Percentiles rank a stretch among this genome's conserved stretches.
Evolutionary conservation across 768 basidiomycete genomes (phyloP).

Genomic region (Agaricus subrufescens): DNA sequence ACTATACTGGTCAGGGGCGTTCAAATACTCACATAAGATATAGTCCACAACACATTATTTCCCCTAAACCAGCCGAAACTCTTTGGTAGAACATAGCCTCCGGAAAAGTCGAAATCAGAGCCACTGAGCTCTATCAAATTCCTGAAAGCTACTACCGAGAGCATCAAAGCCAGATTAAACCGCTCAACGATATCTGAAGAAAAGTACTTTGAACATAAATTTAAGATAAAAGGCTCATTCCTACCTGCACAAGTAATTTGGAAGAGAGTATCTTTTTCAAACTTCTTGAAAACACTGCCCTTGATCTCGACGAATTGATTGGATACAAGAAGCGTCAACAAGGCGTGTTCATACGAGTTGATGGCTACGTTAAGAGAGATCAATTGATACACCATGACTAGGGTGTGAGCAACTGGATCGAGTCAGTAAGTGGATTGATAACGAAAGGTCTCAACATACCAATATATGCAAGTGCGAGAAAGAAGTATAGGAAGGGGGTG

Average conservation of each 20-base stretch:
- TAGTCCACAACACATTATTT: slow-evolving; percentile 79
- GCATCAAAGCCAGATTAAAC: slow-evolving; percentile 89
- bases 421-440: background rate
- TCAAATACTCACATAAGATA: slow-evolving; percentile 69
- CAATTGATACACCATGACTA: slow-evolving; percentile 96
- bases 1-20: background rate
- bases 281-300: slow-evolving; percentile 98
- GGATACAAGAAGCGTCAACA: slow-evolving; percentile 89
- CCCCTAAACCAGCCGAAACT: slow-evolving; percentile 83
- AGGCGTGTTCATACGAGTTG: slow-evolving; percentile 95
- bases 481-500: slow-evolving; percentile 80
- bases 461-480: slow-evolving; percentile 76
- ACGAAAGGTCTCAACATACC: slow-evolving; percentile 41
- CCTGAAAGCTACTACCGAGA: slow-evolving; percentile 84
- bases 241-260: slow-evolving; percentile 96
- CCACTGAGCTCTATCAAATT: slow-evolving; percentile 94
- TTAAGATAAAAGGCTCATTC: slow-evolving; percentile 12
- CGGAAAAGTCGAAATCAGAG: slow-evolving; percentile 76
- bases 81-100: slow-evolving; percentile 71
- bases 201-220: background rate
- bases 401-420: slow-evolving; percentile 70
- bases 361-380: slow-evolving; percentile 95
- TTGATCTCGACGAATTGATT: slow-evolving; percentile 99
- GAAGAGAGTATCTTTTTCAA: slow-evolving; percentile 97
- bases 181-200: slow-evolving; percentile 90